Percentiles rank a stretch among this genome's conserved stretches.
Conservation (phyloP, 2,329 filamentous ascomycete species). For the Emmonsia crescens region DNA sequence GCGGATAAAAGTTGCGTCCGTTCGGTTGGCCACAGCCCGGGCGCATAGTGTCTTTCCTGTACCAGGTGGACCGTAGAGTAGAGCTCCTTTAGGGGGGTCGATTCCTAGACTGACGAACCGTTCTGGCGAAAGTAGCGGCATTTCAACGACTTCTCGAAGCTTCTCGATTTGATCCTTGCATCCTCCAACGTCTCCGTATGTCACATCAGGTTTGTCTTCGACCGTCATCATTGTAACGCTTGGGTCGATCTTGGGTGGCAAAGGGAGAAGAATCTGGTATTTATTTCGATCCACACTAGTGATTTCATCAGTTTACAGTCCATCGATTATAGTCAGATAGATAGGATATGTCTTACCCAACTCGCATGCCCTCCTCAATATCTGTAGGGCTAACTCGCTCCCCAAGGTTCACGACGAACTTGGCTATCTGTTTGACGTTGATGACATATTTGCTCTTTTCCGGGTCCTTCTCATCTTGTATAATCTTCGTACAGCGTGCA, state of each 20-base stretch:
- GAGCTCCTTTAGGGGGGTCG: conserved; percentile 91
- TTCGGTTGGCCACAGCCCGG: conserved; percentile 92
- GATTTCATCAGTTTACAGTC: conserved; percentile 7
- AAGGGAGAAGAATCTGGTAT: conserved; percentile 93
- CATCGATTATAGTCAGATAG: neutral
- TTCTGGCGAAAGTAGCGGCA: conserved; percentile 92
- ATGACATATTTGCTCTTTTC: conserved; percentile 99
- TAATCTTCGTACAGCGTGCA: conserved; percentile 97
- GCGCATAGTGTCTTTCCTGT: conserved; percentile 99
- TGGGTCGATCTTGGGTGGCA: conserved; percentile 97
- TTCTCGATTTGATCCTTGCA: conserved; percentile 99
- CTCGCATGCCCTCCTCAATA: conserved; percentile 98
- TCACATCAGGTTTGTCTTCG: conserved; percentile 98
- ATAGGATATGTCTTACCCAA: conserved; percentile 48
- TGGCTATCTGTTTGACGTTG: conserved; percentile 99
- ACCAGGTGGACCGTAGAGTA: conserved; percentile 92
- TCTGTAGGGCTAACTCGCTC: conserved; percentile 95
- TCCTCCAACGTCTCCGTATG: conserved; percentile 95
- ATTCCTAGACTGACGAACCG: conserved; percentile 98
- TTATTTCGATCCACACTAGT: conserved; percentile 85
- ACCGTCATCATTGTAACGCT: conserved; percentile 99
- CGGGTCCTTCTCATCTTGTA: conserved; percentile 86
- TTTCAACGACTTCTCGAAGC: conserved; percentile 94
- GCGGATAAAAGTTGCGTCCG: conserved; percentile 95
- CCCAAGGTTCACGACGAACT: conserved; percentile 96